Evolutionary conservation across 2,329 filamentous ascomycete species (phyloP).

Genomic region (Lachnellula hyalina): DNA sequence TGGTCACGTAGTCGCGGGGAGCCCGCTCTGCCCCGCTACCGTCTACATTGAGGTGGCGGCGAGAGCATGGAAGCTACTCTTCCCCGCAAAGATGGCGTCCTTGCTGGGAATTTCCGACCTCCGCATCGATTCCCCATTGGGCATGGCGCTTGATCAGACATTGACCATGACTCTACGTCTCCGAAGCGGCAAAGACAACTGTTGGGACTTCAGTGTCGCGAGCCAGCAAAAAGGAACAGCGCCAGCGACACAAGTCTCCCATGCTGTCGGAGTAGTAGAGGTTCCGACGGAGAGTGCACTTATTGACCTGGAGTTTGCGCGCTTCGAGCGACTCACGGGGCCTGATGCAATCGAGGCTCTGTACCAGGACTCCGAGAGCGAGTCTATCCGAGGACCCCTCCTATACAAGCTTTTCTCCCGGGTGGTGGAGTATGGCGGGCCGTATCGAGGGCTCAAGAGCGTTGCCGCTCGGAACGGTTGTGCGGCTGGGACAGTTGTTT

Average conservation of each 20-base stretch:
- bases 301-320: background rate
- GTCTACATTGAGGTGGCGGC: constrained; percentile 1
- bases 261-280: background rate
- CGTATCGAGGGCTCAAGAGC: background rate
- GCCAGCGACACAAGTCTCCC: background rate
- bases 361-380: background rate
- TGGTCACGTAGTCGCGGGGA: background rate
- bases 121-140: background rate
- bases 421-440: background rate
- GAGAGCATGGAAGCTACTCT: background rate
- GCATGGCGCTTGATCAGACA: background rate
- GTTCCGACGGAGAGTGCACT: background rate
- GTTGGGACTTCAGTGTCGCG: background rate
- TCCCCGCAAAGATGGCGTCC: background rate
- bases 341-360: background rate
- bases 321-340: background rate
- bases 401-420: background rate
- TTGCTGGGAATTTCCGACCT: background rate
- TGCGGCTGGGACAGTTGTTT: background rate
- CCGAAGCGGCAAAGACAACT: background rate
- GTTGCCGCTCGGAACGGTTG: background rate
- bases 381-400: background rate
- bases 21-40: background rate
- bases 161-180: background rate
- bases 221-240: background rate